Base-by-base conservation (phyloP, 352 stramenopile genomes). In the Globisporangium apiculatum region DNA sequence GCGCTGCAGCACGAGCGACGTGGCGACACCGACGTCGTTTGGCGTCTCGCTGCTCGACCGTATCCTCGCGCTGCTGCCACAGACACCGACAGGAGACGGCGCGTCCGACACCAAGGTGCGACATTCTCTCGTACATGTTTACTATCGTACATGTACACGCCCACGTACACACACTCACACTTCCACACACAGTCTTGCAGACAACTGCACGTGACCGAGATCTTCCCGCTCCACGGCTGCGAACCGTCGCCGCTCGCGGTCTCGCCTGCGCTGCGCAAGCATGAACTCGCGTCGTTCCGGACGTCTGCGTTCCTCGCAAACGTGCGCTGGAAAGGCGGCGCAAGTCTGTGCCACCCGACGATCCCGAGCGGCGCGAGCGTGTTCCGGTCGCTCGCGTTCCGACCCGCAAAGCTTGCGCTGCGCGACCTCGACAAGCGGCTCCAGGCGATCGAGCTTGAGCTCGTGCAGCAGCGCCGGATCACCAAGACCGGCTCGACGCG, bases 381-480 rank as follows among this genome's bases (percentile, higher is more conserved):
- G 2, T 88, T 92, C 65, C 70, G 77, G n/a, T 86, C 79, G 10
- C 63, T 90, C 18, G 78, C 73, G 3, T 84, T 87, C 40, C 58
- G 68, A 42, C 72, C 82, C 9, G 76, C 83, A 17, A 88, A 90
- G 52, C 59, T 87, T 6, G 83, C 83, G 36, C 65, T 92, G 7
- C 74, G 78, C 10, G 79, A 92, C 55, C 62, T 92, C 14, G 79
- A 89, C 55, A 86, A 76, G 50, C 68, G 77, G 3, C 65, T 92
- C 17, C 79, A 89, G 61, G 66, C 70, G 24, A 68, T 89, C 5
- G 83, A 89, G 46, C 69, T 78, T 1, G 60, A 69, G 36, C 56
- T 91, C 12, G 53, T 87, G 7, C 61, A 79, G 48, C 67, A 82
- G 48, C 65, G 66, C 1, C 77, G 71, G 49, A 81, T 88, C 53